Base-by-base conservation (phyloP, 305 asterid genomes). In the Ilex paraguariensis region DNA sequence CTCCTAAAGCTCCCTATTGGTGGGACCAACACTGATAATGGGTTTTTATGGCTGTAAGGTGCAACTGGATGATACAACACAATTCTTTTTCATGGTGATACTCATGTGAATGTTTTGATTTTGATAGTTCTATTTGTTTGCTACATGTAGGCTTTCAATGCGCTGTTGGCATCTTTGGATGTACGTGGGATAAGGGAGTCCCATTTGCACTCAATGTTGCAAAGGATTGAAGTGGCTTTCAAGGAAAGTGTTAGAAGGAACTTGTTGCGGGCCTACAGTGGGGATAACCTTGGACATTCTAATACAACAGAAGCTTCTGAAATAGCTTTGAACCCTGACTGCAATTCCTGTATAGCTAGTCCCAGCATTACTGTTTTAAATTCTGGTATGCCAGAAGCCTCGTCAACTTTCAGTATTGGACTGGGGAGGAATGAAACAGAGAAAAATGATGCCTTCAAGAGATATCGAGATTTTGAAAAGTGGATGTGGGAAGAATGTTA, bases 101-200 rank as follows among this genome's bases (percentile, higher is more conserved):
- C 9, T 36, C 42, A 36, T 8, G 9, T 36, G 42, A 36, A 36
- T 36, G 42, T 36, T 5, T 21, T 21, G 1, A 21, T 36, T 36
- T 36, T 36, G 42, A 8, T 36, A 3, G 3, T 36, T 36, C 7
- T 54, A 21, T 42, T 32, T 66, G 31, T 64, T 71, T 76, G 51
- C 64, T 52, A 39, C 28, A 5, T 75, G 76, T 73, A 92, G 98
- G 95, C 70, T 52, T 92, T 92, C 65, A 76, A 92, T 75, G 83
- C 88, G 71, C 79, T 90, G 69, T 61, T 90, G 78, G 80, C 86
- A 60, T 82, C 88, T 66, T 77, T 92, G 82, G 98, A 92, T 77
- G 69, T 75, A 48, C 98, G 98, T 65, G 97, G 98, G 59, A 69
- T 68, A 66, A 82, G 98, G 84, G 97, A 92, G 75, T 84, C 84